Evolutionary conservation across 2,329 filamentous ascomycete species (phyloP).

Genomic region (Microsporum canis): DNA sequence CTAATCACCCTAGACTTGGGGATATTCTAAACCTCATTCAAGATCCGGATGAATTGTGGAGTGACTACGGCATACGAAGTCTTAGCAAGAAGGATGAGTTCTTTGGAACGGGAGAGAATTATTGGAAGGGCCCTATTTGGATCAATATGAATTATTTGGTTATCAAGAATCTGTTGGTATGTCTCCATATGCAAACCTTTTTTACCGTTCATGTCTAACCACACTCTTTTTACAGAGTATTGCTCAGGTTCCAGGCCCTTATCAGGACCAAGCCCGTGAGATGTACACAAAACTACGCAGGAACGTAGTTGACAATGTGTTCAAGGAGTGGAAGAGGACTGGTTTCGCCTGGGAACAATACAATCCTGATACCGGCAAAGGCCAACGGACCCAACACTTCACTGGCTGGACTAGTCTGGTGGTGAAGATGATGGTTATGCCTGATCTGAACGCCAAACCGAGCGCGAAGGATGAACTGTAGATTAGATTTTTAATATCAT

Average conservation of each 20-base stretch:
- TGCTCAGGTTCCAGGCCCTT: constrained; percentile 53
- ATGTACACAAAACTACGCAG: constrained; percentile 66
- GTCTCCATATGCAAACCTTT: constrained; percentile 26
- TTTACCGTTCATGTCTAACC: constrained; percentile 7
- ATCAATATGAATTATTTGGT: constrained; percentile 92
- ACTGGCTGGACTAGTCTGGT: constrained; percentile 98
- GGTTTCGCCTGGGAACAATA: constrained; percentile 99
- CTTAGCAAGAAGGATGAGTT: constrained; percentile 71
- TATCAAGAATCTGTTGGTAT: constrained; percentile 63
- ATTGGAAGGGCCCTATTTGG: constrained; percentile 93
- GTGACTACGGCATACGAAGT: constrained; percentile 74
- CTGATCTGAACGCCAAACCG: constrained; percentile 44
- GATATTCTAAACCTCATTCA: constrained; percentile 65
- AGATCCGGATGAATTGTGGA: constrained; percentile 82
- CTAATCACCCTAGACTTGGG: constrained; percentile 62
- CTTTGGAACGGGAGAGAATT: constrained; percentile 89
- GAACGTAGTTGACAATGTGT: constrained; percentile 84
- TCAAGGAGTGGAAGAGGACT: constrained; percentile 74
- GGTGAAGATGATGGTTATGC: constrained; percentile 95
- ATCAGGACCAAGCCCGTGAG: constrained; percentile 55
- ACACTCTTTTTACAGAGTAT: constrained; percentile 42
- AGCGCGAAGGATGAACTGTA: constrained; percentile 41
- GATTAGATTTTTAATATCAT: constrained; percentile 8
- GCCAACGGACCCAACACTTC: constrained; percentile 96
- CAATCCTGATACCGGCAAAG: constrained; percentile 78